Base-by-base conservation (phyloP, 163 green algal species). In the Scenedesmus sp. region DNA sequence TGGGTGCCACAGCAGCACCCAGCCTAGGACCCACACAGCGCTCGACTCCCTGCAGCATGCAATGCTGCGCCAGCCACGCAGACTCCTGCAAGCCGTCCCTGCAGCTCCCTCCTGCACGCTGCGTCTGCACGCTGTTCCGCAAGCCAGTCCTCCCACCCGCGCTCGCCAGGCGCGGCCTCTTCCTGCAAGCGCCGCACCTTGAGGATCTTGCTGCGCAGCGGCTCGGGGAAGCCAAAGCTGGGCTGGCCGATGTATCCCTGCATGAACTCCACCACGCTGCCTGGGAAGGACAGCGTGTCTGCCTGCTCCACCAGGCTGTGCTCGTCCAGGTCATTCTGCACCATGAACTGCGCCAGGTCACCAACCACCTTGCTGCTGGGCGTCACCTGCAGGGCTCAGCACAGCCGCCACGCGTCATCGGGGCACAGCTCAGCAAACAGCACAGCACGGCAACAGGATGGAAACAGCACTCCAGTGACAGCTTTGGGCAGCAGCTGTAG, bases 291-390 rank as follows among this genome's bases (percentile, higher is more conserved):
- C 26, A 99, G 95, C 86, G 92, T 83, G 42, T 96, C 96, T 3
- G 97, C 97, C 80, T 94, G 93, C 46, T 98, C 96, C 83, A 99
- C 95, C 40, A 99, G 87, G 18, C 61, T 90, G 43, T 94, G 49
- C 87, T 98, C 97, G 81, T 97, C 94, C 10, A 99, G 94, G 61
- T 97, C 93, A 90, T 99, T 99, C 91, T 97, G 93, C 68, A 99
- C 98, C 95, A 99, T 99, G 94, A 99, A 99, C 95, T 99, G 97
- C 13, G 98, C 98, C 84, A 99, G 93, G 91, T 99, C 98, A 73
- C 98, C 98, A 44, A 99, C 98, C 10, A 99, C 97, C 92, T 97
- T 97, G 92, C 90, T 95, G 94, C 92, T 95, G 61, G 95, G 96
- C 2, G 96, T 98, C 76, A 98, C 95, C 95, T 97, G 92, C 53